Percentiles rank a stretch among this genome's conserved stretches.
Evolutionary conservation across 495 filamentous ascomycete species (phyloP).

Genomic region (Bryoglossum gracile): DNA sequence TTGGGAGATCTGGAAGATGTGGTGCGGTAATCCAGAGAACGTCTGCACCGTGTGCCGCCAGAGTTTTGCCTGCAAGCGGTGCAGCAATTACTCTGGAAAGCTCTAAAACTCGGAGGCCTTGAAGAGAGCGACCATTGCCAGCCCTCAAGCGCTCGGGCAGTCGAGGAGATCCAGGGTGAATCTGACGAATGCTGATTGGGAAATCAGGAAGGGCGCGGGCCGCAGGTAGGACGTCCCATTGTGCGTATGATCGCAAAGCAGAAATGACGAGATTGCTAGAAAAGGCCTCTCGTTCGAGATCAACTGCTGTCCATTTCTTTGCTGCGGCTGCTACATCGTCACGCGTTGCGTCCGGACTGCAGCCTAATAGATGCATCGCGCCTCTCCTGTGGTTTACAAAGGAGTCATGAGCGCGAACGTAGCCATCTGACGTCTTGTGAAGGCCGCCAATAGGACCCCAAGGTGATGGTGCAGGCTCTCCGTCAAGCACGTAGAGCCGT

Average conservation of each 20-base stretch:
- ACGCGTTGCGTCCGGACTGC: constrained; percentile 22
- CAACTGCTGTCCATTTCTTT: constrained; percentile 28
- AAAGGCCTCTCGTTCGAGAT: constrained; percentile 32
- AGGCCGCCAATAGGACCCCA: constrained; percentile 40
- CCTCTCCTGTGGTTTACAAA: constrained; percentile 36
- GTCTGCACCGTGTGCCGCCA: constrained; percentile 44
- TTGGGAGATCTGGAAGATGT: constrained; percentile 45
- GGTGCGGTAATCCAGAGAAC: constrained; percentile 50
- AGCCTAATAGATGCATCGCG: constrained; percentile 31
- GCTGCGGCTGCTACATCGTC: constrained; percentile 30
- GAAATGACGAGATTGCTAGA: constrained; percentile 31
- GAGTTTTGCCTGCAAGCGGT: constrained; percentile 40
- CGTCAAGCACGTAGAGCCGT: constrained; percentile 31
- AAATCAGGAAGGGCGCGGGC: constrained; percentile 30
- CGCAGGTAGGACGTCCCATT: constrained; percentile 39
- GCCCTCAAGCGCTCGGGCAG: constrained; percentile 39
- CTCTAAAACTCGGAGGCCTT: constrained; percentile 44
- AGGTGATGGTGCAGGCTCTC: constrained; percentile 19
- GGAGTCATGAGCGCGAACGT: constrained; percentile 38
- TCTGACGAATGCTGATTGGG: constrained; percentile 31
- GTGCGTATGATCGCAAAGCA: constrained; percentile 30
- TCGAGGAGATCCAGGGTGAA: constrained; percentile 26
- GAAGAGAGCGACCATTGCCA: constrained; percentile 33
- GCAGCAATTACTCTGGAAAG: constrained; percentile 36
- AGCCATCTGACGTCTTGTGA: constrained; percentile 36